Evolutionary conservation across 257 asterid species (phyloP).

Genomic region (Paraleonurus japonicus): DNA sequence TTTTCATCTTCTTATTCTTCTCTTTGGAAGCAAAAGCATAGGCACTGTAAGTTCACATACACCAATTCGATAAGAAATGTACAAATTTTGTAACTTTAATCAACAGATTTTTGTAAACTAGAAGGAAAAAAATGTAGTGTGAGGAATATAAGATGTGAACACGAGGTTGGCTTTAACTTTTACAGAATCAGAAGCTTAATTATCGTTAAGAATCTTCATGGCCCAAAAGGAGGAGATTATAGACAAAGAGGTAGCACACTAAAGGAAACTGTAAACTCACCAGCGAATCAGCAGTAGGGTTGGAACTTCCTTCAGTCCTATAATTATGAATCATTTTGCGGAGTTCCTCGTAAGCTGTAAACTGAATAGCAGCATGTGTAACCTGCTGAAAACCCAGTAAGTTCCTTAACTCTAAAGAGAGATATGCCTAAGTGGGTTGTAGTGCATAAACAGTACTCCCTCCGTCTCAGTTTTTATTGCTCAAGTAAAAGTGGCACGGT

Average conservation of each 20-base stretch:
- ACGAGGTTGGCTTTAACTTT: neutral
- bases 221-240: constrained; percentile 11
- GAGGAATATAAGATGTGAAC: constrained; percentile 2
- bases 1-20: neutral
- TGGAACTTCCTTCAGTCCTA: constrained; percentile 37
- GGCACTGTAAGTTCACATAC: neutral
- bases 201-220: neutral
- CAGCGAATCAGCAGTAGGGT: constrained; percentile 43
- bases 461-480: too few relatives aligned
- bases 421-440: constrained; percentile 9
- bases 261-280: constrained; percentile 47
- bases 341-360: constrained; percentile 91
- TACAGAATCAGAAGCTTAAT: neutral
- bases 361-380: constrained; percentile 95
- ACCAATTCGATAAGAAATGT: neutral
- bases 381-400: constrained; percentile 64
- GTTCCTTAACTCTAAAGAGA: constrained; percentile 8
- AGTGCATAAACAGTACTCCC: too few relatives aligned
- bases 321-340: constrained; percentile 49
- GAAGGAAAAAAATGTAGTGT: neutral
- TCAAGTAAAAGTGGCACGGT: too few relatives aligned
- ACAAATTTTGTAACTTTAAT: neutral
- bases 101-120: neutral
- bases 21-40: constrained; percentile 1
- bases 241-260: neutral